Evolutionary conservation across 148 eudicot species (phyloP), one percentile per base, ranked within the genome.

Genomic region (Mesembryanthemum crystallinum): DNA sequence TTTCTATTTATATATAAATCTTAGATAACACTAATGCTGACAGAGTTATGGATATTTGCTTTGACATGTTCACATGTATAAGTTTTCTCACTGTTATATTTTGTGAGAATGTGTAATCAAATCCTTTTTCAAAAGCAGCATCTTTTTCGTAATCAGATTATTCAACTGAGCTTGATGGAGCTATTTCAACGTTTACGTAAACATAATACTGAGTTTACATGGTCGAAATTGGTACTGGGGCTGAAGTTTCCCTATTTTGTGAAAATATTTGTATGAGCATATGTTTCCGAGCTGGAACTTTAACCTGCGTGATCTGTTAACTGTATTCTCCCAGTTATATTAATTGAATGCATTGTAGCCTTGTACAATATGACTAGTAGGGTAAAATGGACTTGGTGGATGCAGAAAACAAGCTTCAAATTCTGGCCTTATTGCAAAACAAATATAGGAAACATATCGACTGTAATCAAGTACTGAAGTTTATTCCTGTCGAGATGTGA

Each of bases 11-110:
- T 37, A 23, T 39, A 0, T 23, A 66, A n/a, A 8, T 51, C 3
- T 39, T 37, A 10, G 14, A 39, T 65, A 20, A 8, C 1, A 37
- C 49, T 37, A 20, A 33, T 17, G 15, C 15, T 65, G 69, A 23
- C 51, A 37, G 27, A 65, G 27, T 8, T 21, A 37, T 0, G 17
- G 10, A 37, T 65, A 42, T 23, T 43, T 43, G 4, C 35, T 9
- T 69, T 69, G 58, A 45, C 71, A 42, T 42, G 70, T n/a, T n/a
- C n/a, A n/a, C n/a, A n/a, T 64, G 5, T 27, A 47, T 25, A 13
- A 15, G 20, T 15, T 69, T 32, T 39, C 35, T 15, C 4, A 27
- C 25, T 43, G 27, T 35, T 8, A 28, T 69, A 27, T 14, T 43
- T 47, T 39, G 33, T 27, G 55, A 27, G 21, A 69, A 37, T 43